A percentile compares a stretch with the other conserved stretches of the same genome.
Conservation (phyloP, 1,284 basidiomycete species). For the Tetrapyrgos nigripes region DNA sequence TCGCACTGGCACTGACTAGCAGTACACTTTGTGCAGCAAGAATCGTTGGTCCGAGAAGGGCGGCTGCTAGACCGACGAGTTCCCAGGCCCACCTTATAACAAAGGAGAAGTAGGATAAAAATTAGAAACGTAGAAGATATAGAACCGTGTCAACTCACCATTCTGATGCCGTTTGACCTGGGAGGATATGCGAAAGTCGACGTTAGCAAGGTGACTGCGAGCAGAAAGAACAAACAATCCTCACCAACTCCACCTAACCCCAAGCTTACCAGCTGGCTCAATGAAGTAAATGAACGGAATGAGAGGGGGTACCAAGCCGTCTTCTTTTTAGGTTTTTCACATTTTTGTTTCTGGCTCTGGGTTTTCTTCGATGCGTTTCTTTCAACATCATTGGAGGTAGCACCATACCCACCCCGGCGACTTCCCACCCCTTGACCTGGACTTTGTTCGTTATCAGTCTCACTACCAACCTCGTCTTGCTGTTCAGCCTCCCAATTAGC, state of each 20-base stretch:
- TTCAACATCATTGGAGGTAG: background rate
- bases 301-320: conserved; percentile 89
- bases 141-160: no score
- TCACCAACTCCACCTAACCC: conserved; percentile 79
- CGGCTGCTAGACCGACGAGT: conserved; percentile 65
- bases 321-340: no score
- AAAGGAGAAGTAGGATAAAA: conserved; percentile 71
- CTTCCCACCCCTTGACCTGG: no score
- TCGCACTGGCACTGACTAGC: conserved; percentile 75
- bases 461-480: no score
- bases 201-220: no score
- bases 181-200: background rate
- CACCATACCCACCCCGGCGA: no score
- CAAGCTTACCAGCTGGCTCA: conserved; percentile 76
- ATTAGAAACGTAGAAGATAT: background rate
- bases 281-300: conserved; percentile 67
- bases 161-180: conserved; percentile 12
- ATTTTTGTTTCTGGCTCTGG: background rate
- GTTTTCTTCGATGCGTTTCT: background rate
- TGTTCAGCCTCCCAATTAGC: no score
- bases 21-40: conserved; percentile 80
- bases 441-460: no score
- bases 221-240: conserved; percentile 6
- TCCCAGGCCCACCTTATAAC: conserved; percentile 98
- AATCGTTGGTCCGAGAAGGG: conserved; percentile 63